Evolutionary conservation across 1,284 basidiomycete genomes (phyloP).

Genomic region (Cryptococcus floricola): DNA sequence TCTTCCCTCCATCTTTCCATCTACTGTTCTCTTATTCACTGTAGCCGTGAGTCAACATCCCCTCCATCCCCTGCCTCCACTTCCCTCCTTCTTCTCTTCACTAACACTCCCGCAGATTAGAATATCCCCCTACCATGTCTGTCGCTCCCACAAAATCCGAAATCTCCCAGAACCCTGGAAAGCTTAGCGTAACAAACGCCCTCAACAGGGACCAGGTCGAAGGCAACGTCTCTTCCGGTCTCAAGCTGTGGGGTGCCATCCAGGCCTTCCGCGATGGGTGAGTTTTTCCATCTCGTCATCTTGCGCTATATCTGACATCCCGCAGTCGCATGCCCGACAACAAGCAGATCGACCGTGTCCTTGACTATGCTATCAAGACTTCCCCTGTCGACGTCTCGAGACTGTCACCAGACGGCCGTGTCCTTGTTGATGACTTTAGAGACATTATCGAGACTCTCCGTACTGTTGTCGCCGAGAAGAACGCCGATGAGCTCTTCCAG

Average conservation of each 20-base stretch:
- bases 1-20: background rate
- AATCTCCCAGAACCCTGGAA: constrained; percentile 36
- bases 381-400: constrained; percentile 63
- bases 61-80: background rate
- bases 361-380: constrained; percentile 64
- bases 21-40: too few species aligned
- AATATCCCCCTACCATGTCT: constrained; percentile 15
- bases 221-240: constrained; percentile 49
- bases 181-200: constrained; percentile 44
- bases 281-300: constrained; percentile 11
- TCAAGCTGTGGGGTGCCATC: constrained; percentile 67
- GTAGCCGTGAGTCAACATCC: background rate
- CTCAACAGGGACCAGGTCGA: constrained; percentile 43
- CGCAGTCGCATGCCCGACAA: constrained; percentile 67
- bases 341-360: constrained; percentile 67
- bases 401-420: constrained; percentile 71
- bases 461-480: constrained; percentile 71
- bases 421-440: constrained; percentile 63
- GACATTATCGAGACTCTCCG: constrained; percentile 51
- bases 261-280: constrained; percentile 69
- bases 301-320: background rate
- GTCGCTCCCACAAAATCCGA: constrained; percentile 22
- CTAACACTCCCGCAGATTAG: too few species aligned
- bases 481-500: constrained; percentile 83
- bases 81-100: too few species aligned